Evolutionary conservation across 306 rosid species (phyloP).

Genomic region (Sicyos edulis): DNA sequence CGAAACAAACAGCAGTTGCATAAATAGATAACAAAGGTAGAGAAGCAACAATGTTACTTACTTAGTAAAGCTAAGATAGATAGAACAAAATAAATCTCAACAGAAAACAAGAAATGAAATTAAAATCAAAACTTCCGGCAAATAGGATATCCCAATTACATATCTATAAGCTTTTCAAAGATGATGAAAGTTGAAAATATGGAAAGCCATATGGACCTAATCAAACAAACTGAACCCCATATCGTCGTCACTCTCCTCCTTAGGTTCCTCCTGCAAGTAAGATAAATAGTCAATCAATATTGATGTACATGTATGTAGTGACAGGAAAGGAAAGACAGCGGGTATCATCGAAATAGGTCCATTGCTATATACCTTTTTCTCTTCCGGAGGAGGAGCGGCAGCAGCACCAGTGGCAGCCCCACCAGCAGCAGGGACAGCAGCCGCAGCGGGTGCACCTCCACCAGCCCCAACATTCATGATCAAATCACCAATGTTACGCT

Average conservation of each 20-base stretch:
- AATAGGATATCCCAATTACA: constrained; percentile 8
- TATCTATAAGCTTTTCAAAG: background rate
- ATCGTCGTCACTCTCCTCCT: constrained; percentile 60
- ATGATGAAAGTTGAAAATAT: constrained; percentile 4
- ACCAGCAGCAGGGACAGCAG: constrained; percentile 33
- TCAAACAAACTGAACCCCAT: constrained; percentile 63
- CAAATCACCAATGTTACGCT: constrained; percentile 55
- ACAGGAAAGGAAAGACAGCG: too few species aligned
- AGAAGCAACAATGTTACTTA: background rate
- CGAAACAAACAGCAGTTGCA: too few species aligned
- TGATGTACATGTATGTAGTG: too few species aligned
- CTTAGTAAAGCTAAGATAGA: background rate
- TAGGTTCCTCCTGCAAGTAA: constrained; percentile 42
- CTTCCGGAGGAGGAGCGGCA: constrained; percentile 52
- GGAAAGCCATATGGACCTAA: constrained; percentile 20
- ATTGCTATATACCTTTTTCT: constrained; percentile 54
- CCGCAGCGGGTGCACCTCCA: constrained; percentile 52
- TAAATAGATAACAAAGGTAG: too few species aligned
- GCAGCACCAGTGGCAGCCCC: constrained; percentile 34
- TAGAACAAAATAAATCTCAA: background rate
- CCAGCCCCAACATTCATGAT: constrained; percentile 55
- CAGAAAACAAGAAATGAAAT: background rate
- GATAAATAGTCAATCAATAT: background rate
- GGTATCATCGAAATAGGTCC: background rate
- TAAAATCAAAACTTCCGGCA: background rate